These are phyloP conservation scores for Cladosporium sp. DNA, from an alignment of 2,329 filamentous ascomycete species.

Conservation along the genomic window DNA sequence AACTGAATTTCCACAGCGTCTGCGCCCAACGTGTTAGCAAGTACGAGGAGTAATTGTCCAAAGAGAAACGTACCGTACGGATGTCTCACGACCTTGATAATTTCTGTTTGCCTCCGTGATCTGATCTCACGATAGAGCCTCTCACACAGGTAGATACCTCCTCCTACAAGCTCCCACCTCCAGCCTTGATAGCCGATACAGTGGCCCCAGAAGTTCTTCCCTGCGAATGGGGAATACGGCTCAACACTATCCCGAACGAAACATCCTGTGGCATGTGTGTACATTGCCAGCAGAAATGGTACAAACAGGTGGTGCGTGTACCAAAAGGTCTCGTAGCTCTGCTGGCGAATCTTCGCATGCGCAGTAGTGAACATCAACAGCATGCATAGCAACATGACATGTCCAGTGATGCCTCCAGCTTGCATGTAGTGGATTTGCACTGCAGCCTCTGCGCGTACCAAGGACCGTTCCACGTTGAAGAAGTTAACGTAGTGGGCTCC, in stretches of 20 bases:
- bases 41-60: constrained; percentile 5
- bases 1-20: constrained; percentile 98
- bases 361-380: constrained; percentile 95
- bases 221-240: constrained; percentile 78
- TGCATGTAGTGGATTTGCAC: constrained; percentile 88
- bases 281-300: constrained; percentile 86
- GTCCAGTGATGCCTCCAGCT: constrained; percentile 86
- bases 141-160: constrained; percentile 79
- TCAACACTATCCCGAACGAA: constrained; percentile 80
- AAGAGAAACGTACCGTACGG: constrained; percentile 66
- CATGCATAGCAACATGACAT: constrained; percentile 99
- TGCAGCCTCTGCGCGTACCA: constrained; percentile 74
- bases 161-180: constrained; percentile 90
- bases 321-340: constrained; percentile 98
- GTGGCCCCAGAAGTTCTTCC: constrained; percentile 77
- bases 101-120: constrained; percentile 75
- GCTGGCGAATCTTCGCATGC: constrained; percentile 87
- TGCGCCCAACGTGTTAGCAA: constrained; percentile 31
- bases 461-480: constrained; percentile 84
- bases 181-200: constrained; percentile 95
- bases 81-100: constrained; percentile 90
- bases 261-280: constrained; percentile 92
- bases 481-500: constrained; percentile 94
- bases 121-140: constrained; percentile 88
- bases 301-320: constrained; percentile 99